Conservation (phyloP, 2,329 filamentous ascomycete genomes). For the Colletotrichum kahawae region DNA sequence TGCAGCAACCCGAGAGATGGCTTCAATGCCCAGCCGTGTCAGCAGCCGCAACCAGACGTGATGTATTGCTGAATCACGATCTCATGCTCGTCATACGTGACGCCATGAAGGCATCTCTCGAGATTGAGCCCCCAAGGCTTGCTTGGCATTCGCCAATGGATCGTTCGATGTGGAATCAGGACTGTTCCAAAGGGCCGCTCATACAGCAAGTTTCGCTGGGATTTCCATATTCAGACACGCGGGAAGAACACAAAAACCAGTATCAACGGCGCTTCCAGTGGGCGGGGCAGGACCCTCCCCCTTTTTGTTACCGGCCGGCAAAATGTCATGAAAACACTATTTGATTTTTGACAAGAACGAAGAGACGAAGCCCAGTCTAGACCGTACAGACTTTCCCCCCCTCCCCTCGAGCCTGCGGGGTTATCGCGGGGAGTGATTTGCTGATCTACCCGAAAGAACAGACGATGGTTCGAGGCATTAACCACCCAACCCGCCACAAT, state of each 20-base stretch:
- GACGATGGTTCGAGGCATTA: background rate
- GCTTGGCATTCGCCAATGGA: background rate
- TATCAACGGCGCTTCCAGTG: background rate
- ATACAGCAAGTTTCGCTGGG: background rate
- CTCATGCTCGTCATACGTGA: background rate
- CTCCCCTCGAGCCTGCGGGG: background rate
- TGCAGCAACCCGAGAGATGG: background rate
- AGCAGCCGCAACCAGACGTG: background rate
- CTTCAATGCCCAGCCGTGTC: background rate
- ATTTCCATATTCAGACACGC: background rate
- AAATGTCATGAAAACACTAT: background rate
- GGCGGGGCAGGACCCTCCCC: background rate
- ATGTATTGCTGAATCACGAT: background rate
- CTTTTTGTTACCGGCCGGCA: background rate
- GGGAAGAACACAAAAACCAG: background rate
- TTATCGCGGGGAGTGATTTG: background rate
- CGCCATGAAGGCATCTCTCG: background rate
- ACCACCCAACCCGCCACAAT: background rate
- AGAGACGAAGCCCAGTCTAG: background rate
- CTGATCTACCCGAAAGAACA: background rate
- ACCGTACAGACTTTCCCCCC: background rate
- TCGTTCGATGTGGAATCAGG: background rate
- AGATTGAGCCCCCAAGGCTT: background rate
- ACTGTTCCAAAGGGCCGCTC: background rate
- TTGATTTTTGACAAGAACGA: background rate